Conservation (phyloP, 2,329 filamentous ascomycete genomes). For the Drechslerella coelobrocha region DNA sequence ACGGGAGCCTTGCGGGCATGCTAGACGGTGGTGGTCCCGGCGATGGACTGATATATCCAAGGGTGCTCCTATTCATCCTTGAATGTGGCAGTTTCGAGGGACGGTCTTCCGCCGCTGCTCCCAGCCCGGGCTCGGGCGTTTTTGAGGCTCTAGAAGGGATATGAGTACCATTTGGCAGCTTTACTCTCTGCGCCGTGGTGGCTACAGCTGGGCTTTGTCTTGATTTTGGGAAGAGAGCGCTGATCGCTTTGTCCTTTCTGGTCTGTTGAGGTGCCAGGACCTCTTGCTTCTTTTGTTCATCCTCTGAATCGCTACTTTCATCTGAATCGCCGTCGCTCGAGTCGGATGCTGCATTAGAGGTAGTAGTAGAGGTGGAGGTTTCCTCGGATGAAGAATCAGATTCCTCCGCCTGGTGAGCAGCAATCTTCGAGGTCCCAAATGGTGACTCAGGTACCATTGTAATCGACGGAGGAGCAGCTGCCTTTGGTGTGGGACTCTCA, state of each 20-base stretch:
- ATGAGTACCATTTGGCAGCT: conserved; percentile 10
- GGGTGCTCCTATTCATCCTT: conserved; percentile 45
- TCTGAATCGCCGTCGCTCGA: conserved; percentile 8
- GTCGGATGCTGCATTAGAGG: conserved; percentile 4
- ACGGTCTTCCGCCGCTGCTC: background rate
- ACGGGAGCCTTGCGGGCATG: conserved; percentile 39
- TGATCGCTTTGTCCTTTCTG: conserved; percentile 26
- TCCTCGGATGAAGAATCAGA: conserved; percentile 11
- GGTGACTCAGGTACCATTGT: conserved; percentile 32
- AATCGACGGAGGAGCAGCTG: conserved; percentile 13
- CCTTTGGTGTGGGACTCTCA: background rate
- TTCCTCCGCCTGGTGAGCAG: conserved; percentile 1
- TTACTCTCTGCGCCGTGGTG: background rate
- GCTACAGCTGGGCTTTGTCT: conserved; percentile 1
- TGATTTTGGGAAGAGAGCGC: conserved; percentile 20
- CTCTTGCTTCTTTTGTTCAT: conserved; percentile 17
- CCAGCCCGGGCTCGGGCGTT: conserved; percentile 30
- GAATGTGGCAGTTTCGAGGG: conserved; percentile 35
- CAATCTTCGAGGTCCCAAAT: background rate
- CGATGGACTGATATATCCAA: conserved; percentile 46
- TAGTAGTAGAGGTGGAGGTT: conserved; percentile 10
- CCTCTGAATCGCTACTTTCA: background rate
- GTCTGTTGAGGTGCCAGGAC: background rate
- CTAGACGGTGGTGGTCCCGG: conserved; percentile 42
- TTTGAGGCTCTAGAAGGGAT: conserved; percentile 24